Percentiles rank a stretch among this genome's conserved stretches.
Evolutionary conservation across 768 basidiomycete genomes (phyloP).

Genomic region (Inosperma sp.): DNA sequence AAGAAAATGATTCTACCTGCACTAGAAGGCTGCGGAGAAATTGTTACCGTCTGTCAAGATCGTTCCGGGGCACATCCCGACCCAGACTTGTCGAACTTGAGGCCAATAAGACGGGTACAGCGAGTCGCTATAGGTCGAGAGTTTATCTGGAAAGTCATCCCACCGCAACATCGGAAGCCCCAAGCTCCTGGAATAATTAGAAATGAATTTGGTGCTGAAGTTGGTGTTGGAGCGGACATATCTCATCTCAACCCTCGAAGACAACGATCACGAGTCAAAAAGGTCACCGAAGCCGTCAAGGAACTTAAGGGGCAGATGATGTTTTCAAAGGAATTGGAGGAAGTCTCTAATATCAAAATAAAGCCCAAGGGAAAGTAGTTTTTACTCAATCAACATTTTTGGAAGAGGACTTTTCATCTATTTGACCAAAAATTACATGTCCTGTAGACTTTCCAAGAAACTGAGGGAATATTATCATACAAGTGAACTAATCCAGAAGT

Average conservation of each 20-base stretch:
- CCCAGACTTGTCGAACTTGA: conserved; percentile 13
- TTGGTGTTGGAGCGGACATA: conserved; percentile 48
- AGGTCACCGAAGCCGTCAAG: conserved; percentile 30
- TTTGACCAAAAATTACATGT: neutral
- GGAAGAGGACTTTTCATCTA: neutral
- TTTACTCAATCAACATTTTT: neutral
- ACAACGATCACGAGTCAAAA: conserved; percentile 41
- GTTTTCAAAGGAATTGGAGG: neutral
- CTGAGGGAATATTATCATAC: neutral
- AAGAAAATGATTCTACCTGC: conserved; percentile 49
- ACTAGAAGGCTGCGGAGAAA: conserved; percentile 37
- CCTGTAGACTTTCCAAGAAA: neutral
- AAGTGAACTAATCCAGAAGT: neutral
- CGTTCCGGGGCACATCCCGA: conserved; percentile 22
- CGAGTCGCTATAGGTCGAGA: conserved; percentile 15
- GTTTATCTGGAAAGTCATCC: conserved; percentile 18
- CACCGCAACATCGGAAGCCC: conserved; percentile 10
- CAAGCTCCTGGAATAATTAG: conserved; percentile 21
- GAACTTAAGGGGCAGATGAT: neutral
- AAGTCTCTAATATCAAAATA: neutral
- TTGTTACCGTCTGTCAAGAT: conserved; percentile 40
- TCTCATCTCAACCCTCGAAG: conserved; percentile 55
- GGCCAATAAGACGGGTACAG: conserved; percentile 11
- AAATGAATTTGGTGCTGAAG: conserved; percentile 40
- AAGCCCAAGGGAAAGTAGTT: neutral